phyloP scores from a whole-genome alignment of 2,329 filamentous ascomycete genomes.

The Clonostachys sp. region DNA sequence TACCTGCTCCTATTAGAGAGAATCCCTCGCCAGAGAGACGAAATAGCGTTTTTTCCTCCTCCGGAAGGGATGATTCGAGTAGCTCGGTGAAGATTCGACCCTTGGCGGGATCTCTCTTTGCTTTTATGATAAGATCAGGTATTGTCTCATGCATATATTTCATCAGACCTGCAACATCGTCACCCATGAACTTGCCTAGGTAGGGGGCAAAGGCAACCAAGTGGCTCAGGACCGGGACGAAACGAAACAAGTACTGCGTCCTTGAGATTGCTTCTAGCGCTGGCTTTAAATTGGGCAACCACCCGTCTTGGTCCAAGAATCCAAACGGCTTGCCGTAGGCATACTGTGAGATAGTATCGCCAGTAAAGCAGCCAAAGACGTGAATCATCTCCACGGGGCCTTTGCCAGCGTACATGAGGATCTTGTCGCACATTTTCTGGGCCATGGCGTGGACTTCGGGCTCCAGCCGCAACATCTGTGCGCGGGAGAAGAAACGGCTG shows the following conservation, averaged over 20 bases:
- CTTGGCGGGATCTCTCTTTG: constrained; percentile 11
- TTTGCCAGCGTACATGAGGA: constrained; percentile 15
- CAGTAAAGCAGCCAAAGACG: constrained; percentile 30
- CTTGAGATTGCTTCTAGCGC: constrained; percentile 17
- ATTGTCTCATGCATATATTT: constrained; percentile 16
- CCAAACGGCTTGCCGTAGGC: constrained; percentile 29
- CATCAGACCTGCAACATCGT: constrained; percentile 15
- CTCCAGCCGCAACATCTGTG: constrained; percentile 19
- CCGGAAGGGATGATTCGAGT: constrained; percentile 3
- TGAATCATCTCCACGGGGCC: constrained; percentile 23
- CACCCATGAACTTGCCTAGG: constrained; percentile 6
- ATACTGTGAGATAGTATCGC: constrained; percentile 30
- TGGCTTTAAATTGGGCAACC: constrained; percentile 27
- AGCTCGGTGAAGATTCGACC: constrained; percentile 18
- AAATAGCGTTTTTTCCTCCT: constrained; percentile 24
- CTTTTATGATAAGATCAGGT: constrained; percentile 6
- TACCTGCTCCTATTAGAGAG: constrained; percentile 26
- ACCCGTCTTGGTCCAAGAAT: constrained; percentile 16
- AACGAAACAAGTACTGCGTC: constrained; percentile 18
- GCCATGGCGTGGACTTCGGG: constrained; percentile 14
- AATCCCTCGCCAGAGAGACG: constrained; percentile 30
- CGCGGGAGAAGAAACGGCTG: constrained; percentile 25
- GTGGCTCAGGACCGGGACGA: constrained; percentile 14
- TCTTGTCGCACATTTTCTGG: constrained; percentile 17
- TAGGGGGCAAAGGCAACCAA: no score